Evolutionary conservation across 2,329 filamentous ascomycete genomes (phyloP).

Genomic region (Apiospora koreana): DNA sequence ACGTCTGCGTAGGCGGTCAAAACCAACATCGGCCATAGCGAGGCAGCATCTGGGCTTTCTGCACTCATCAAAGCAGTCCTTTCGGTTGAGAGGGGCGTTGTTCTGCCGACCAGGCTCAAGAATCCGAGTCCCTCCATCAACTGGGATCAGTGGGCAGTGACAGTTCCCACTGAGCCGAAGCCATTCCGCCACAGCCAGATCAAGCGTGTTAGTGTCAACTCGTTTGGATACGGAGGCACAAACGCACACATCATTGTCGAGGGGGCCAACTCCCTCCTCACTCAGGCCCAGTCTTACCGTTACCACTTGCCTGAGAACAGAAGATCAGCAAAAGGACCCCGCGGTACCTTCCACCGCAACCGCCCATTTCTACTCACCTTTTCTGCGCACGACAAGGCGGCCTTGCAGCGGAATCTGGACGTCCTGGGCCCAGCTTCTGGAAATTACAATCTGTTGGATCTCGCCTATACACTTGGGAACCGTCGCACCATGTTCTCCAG

Average conservation of each 20-base stretch:
- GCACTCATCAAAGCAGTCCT: slow-evolving; percentile 13
- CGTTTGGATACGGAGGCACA: slow-evolving; percentile 16
- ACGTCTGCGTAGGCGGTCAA: background rate
- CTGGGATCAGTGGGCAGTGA: background rate
- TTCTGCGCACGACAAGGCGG: slow-evolving; percentile 23
- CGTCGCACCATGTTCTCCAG: slow-evolving; percentile 16
- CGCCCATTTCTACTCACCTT: slow-evolving; percentile 21
- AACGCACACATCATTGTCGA: slow-evolving; percentile 19
- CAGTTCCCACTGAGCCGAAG: background rate
- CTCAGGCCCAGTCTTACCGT: slow-evolving; percentile 7
- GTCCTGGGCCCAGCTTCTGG: slow-evolving; percentile 11
- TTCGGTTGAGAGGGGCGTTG: background rate
- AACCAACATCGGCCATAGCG: slow-evolving; percentile 16
- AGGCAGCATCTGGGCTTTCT: slow-evolving; percentile 13
- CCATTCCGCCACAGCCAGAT: background rate
- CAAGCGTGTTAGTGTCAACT: slow-evolving; percentile 5
- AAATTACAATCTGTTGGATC: slow-evolving; percentile 21
- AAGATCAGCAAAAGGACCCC: background rate
- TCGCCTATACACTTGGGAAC: slow-evolving; percentile 22
- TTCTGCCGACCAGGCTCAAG: slow-evolving; percentile 1
- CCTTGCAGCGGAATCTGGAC: slow-evolving; percentile 17
- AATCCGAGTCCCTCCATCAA: background rate
- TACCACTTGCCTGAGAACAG: background rate
- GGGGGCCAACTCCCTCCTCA: slow-evolving; percentile 2
- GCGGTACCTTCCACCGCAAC: slow-evolving; percentile 9